Evolutionary conservation across 208 protist species (phyloP), one percentile per base, ranked within the genome.

Genomic region (Vickermania spadyakhi): DNA sequence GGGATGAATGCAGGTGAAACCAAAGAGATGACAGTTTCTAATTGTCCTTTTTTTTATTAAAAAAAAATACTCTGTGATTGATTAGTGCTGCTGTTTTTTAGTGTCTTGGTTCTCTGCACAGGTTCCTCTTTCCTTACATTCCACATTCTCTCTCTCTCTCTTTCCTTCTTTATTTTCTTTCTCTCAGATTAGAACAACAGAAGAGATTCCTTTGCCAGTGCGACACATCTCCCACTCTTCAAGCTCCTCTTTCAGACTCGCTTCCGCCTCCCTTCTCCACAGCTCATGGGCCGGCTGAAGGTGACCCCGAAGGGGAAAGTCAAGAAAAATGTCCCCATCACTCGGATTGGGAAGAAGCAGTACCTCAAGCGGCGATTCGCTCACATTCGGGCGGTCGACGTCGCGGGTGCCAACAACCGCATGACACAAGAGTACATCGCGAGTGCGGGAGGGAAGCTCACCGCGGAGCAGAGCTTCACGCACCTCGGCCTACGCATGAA

Each of bases 251-350:
- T 23, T 11, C 11, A 13, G n/a, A 56, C 52, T 21, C 41, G 18
- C n/a, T n/a, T n/a, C 22, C 14, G 11, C 11, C 22, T 14, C 25
- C 14, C 52, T 50, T 50, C 14, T 50, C 14, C 41, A 50, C 41
- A 2, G 21, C 29, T 5, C 29, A 92, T 92, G 85, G 71, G 85
- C 23, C 79, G 85, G 11, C 3, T 92, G 3, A 77, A 77, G 54
- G 85, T 92, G 3, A 89, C 85, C 1, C 79, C 79, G 14, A 90
- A 93, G 65, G 78, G 81, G 11, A 90, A 90, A 54, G 78, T 84
- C 11, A 86, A 86, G 72, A 84, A 83, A 53, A 93, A 89, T 66
- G 90, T 93, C 58, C 82, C 86, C 58, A 84, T 93, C 72, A 93
- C 86, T 0, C 76, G 82, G 18, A 59, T 89, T n/a, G 86, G 86